A percentile compares a stretch with the other conserved stretches of the same genome.
These are phyloP conservation scores for Streptanthus diversifolius DNA, from an alignment of 345 rosid species.

Conservation along the genomic window DNA sequence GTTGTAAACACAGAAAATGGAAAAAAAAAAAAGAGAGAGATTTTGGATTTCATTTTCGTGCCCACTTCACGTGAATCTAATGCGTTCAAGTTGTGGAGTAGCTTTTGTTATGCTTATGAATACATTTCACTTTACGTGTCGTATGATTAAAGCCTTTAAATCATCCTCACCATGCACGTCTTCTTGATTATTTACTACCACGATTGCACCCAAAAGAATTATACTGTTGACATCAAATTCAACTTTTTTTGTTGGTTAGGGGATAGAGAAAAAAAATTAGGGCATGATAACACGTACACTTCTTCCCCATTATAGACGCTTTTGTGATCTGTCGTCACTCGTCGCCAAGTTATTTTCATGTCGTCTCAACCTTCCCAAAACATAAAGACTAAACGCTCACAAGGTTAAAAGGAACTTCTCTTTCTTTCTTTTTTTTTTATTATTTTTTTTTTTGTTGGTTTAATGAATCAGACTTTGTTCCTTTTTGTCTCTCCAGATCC, in stretches of 20 bases:
- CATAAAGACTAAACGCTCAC: constrained; percentile 14
- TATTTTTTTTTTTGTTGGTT: background rate
- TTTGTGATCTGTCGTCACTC: constrained; percentile 28
- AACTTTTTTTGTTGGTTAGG: background rate
- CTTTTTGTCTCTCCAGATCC: constrained; percentile 28
- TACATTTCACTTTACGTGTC: constrained; percentile 27
- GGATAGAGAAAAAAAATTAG: background rate
- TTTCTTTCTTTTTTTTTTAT: background rate
- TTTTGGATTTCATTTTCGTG: constrained; percentile 11
- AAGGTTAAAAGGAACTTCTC: background rate
- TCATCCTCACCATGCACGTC: constrained; percentile 33
- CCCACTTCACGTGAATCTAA: constrained; percentile 34
- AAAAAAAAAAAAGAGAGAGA: background rate
- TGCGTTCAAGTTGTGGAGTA: constrained; percentile 33
- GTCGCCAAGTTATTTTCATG: background rate
- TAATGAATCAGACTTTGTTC: constrained; percentile 4
- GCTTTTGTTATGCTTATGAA: background rate
- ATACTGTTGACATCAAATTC: background rate
- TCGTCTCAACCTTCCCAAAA: background rate
- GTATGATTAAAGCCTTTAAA: constrained; percentile 27
- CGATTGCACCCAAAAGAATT: background rate
- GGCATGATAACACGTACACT: constrained; percentile 19
- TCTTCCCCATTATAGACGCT: constrained; percentile 18
- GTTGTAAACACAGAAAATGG: background rate
- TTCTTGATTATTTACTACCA: background rate